A percentile compares a stretch with the other conserved stretches of the same genome.
These are phyloP conservation scores for Phalaenopsis hybrid DNA, from an alignment of 116 monocot genomes.

Conservation along the genomic window DNA sequence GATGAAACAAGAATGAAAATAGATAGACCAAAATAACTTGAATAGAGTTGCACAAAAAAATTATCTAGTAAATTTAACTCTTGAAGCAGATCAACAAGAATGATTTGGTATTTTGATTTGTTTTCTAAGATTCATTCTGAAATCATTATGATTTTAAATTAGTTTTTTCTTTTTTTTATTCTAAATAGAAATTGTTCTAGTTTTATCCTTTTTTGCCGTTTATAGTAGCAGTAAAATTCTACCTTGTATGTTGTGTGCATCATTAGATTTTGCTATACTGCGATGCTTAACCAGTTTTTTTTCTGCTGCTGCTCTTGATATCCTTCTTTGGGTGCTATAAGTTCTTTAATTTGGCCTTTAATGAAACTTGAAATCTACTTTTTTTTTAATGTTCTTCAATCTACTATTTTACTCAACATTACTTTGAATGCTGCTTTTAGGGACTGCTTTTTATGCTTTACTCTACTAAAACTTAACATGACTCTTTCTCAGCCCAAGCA, in stretches of 20 bases:
- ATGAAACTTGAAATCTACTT: no score
- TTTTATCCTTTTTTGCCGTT: neutral
- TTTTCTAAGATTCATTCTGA: neutral
- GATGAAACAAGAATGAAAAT: neutral
- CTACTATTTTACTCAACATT: neutral
- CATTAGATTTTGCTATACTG: no score
- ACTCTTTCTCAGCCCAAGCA: constrained; percentile 39
- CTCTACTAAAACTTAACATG: neutral
- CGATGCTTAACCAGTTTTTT: no score
- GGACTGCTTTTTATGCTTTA: constrained; percentile 10
- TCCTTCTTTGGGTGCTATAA: no score
- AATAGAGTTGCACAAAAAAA: no score
- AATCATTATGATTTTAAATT: neutral
- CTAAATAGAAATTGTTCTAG: neutral
- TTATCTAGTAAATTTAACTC: neutral
- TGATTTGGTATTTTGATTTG: neutral
- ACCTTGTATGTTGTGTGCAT: neutral
- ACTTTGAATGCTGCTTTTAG: neutral
- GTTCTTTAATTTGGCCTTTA: no score
- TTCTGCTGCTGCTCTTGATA: no score
- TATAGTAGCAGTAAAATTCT: neutral
- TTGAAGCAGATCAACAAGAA: neutral
- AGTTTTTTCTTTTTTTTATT: no score
- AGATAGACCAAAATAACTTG: no score
- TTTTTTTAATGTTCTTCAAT: no score